Base-by-base conservation (phyloP, 148 eudicot species). In the Heliosperma pusillum region DNA sequence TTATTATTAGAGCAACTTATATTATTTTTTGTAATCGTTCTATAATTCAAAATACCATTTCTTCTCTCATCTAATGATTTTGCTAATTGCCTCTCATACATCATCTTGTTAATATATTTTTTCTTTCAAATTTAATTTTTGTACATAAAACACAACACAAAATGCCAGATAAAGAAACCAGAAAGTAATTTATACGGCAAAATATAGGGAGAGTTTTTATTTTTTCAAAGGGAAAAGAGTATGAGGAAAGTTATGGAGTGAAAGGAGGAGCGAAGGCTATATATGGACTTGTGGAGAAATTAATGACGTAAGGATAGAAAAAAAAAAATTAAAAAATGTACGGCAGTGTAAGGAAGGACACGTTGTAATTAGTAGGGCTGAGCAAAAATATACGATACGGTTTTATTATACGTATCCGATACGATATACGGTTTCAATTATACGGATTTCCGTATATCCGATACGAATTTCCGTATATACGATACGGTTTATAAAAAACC, bases 51-150 rank as follows among this genome's bases (percentile, higher is more conserved):
- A 10, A 68, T 2, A 68, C 2, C 45, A 68, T 68, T 79, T 29
- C 25, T 80, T 58, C 72, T 80, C 52, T 36, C 71, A 64, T 80
- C 82, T 6, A 80, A 50, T 26, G 60, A 21, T 65, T 53, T 55
- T 10, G 67, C 67, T 25, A 40, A 60, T 55, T 56, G 72, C 5
- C 44, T 55, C 30, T 80, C 79, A 33, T 80, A 71, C 82, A 76
- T 80, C 82, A 75, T 75, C 10, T 50, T 24, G 5, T 5, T 1
- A 11, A 8, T 25, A 16, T n/a, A 11, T 10, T 26, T 10, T 7
- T 12, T 61, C 15, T 12, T 33, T 30, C 19, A 3, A 9, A 64
- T 33, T n/a, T 66, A n/a, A 8, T 20, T 66, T 17, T 40, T 5
- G 7, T 19, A 66, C 6, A 36, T 66, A 36, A 33, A 56, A 70